phyloP scores from a whole-genome alignment of 495 filamentous ascomycete species.

The Xylaria castorea region DNA sequence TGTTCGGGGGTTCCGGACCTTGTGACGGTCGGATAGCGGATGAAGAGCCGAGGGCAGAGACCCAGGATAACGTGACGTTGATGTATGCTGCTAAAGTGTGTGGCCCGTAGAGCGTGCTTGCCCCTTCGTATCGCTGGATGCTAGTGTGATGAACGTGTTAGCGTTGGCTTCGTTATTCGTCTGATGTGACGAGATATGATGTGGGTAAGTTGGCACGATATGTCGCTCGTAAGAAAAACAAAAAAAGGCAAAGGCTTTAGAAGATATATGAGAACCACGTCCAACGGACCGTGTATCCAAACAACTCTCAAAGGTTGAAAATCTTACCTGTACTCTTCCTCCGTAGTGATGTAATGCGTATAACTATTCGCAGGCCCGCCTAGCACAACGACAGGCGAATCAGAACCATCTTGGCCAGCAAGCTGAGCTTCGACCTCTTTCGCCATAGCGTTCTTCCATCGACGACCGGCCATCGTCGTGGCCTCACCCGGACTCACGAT shows the following conservation, averaged over 20 bases:
- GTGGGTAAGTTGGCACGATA: neutral
- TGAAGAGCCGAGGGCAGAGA: conserved; percentile 69
- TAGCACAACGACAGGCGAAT: conserved; percentile 76
- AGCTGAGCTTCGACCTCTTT: conserved; percentile 58
- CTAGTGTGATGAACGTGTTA: conserved; percentile 34
- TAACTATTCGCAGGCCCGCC: conserved; percentile 97
- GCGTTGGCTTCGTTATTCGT: neutral
- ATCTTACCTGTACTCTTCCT: conserved; percentile 77
- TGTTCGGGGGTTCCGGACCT: conserved; percentile 79
- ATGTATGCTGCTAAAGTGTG: conserved; percentile 90
- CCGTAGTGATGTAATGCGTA: conserved; percentile 93
- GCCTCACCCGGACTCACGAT: conserved; percentile 91
- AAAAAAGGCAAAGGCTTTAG: too few relatives aligned
- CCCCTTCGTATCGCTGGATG: conserved; percentile 93
- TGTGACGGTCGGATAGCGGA: conserved; percentile 53
- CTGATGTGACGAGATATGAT: neutral
- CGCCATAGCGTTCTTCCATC: conserved; percentile 84
- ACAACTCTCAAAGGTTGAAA: neutral
- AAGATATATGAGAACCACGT: too few relatives aligned
- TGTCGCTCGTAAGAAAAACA: neutral
- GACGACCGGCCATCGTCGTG: conserved; percentile 91
- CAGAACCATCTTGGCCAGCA: conserved; percentile 38
- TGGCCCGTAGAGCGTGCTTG: conserved; percentile 93
- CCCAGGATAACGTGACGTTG: conserved; percentile 75
- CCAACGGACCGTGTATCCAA: neutral